Evolutionary conservation across 768 basidiomycete genomes (phyloP), one percentile per base, ranked within the genome.

Genomic region (Trametes maxima): DNA sequence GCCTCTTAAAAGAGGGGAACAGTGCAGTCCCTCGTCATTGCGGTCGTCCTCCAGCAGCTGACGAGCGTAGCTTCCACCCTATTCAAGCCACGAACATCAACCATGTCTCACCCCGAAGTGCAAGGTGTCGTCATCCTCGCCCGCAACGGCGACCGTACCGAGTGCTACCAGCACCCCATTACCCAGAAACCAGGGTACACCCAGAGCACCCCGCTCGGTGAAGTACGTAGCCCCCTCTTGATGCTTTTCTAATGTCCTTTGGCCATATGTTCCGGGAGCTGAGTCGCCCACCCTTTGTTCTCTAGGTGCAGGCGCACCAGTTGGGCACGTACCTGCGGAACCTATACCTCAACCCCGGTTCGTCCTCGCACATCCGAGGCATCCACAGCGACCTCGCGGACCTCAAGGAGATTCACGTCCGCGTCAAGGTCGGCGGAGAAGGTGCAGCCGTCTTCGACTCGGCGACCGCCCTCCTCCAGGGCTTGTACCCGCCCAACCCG

Each of bases 401-500:
- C 78, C 88, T 87, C 70, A 81, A 78, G 67, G 83, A 90, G 72
- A 79, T 94, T 68, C 86, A 87, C 66, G 82, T 89, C 54, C 86
- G 85, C 64, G 90, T 89, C 73, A 94, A 94, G 77, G 87, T 86
- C 54, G 91, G 92, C 47, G 87, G 86, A 52, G 92, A 95, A 71
- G 92, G 92, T 48, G 79, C 85, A n/a, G 87, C 90, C 53, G 91
- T 94, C 66, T 90, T 92, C 74, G 92, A 94, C 79, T 89, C 89
- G 6, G 87, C 91, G 35, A 88, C 89, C 54, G 92, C 93, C 33
- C 79, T 93, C 54, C 82, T 93, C 43, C 94, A 95, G 75, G 92
- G 92, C 44, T 79, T 94, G 50, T 93, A 87, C 82, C 92, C 92
- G 22, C 91, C 92, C n/a, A 89, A 82, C 70, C 75, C 78, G 11